phyloP scores from a whole-genome alignment of 106 monocot genomes.

The Ottelia alismoides region DNA sequence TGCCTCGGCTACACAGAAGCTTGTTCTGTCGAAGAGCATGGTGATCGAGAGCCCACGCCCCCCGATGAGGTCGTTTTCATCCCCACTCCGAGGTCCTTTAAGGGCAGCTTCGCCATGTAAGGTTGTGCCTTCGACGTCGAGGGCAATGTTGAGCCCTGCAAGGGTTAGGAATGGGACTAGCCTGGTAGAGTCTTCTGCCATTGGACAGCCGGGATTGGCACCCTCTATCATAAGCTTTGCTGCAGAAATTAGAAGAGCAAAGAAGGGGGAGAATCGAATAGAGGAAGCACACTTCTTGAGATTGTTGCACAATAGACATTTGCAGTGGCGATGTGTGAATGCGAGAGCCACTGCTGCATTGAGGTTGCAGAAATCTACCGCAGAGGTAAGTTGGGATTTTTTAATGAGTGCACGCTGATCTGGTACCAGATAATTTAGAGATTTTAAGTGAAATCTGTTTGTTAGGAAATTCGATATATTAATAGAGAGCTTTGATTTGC shows the following conservation, averaged over 20 bases:
- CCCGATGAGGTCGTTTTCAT: constrained; percentile 16
- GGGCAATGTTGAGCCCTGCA: constrained; percentile 40
- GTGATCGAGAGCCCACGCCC: constrained; percentile 18
- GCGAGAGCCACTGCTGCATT: neutral
- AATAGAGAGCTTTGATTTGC: no score
- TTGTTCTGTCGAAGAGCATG: constrained; percentile 11
- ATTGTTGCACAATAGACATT: constrained; percentile 12
- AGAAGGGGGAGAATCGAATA: constrained; percentile 64
- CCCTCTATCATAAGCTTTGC: constrained; percentile 56
- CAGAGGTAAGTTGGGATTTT: constrained; percentile 1
- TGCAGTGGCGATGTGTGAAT: constrained; percentile 10
- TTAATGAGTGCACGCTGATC: no score
- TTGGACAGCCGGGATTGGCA: constrained; percentile 22
- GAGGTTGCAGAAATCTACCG: neutral
- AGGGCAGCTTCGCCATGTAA: constrained; percentile 35
- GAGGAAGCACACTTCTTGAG: constrained; percentile 36
- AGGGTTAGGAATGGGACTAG: constrained; percentile 14
- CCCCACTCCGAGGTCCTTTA: constrained; percentile 21
- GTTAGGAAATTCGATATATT: no score
- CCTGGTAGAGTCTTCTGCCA: constrained; percentile 1
- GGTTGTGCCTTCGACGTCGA: constrained; percentile 21
- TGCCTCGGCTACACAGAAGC: constrained; percentile 1
- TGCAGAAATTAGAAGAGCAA: constrained; percentile 47
- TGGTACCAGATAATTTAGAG: no score
- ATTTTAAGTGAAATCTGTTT: no score